A percentile compares a stretch with the other conserved stretches of the same genome.
Evolutionary conservation across 2,329 filamentous ascomycete species (phyloP).

Genomic region (Kalaharituber pfeilii): DNA sequence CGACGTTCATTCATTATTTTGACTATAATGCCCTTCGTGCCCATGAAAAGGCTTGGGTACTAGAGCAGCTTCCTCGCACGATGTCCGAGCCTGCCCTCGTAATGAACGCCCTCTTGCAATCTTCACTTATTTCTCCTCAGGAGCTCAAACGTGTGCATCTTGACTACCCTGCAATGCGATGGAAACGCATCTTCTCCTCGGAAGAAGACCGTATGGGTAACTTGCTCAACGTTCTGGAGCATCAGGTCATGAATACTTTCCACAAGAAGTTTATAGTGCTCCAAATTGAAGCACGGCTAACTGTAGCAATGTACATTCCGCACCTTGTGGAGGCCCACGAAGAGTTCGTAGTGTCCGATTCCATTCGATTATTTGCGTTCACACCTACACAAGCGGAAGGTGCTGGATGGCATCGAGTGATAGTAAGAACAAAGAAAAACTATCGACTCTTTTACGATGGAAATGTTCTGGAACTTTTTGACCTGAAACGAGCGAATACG

Average conservation of each 20-base stretch:
- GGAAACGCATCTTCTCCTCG: slow-evolving; percentile 28
- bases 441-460: slow-evolving; percentile 29
- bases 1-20: slow-evolving; percentile 24
- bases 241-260: slow-evolving; percentile 22
- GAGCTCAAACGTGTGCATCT: slow-evolving; percentile 26
- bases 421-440: slow-evolving; percentile 27
- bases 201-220: slow-evolving; percentile 25
- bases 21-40: slow-evolving; percentile 25
- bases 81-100: slow-evolving; percentile 23
- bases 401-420: slow-evolving; percentile 24
- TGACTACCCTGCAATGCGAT: slow-evolving; percentile 25
- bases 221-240: slow-evolving; percentile 25
- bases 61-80: slow-evolving; percentile 25
- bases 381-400: slow-evolving; percentile 26
- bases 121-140: slow-evolving; percentile 23
- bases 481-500: slow-evolving; percentile 26
- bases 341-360: slow-evolving; percentile 26
- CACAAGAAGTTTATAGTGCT: slow-evolving; percentile 30
- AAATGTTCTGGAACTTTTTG: slow-evolving; percentile 27
- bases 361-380: slow-evolving; percentile 28
- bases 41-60: slow-evolving; percentile 28
- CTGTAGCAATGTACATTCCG: slow-evolving; percentile 29
- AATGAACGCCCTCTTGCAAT: slow-evolving; percentile 28
- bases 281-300: slow-evolving; percentile 27
- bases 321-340: slow-evolving; percentile 24